Evolutionary conservation across 1,284 basidiomycete species (phyloP).

Genomic region (Phellopilus nigrolimitatus): DNA sequence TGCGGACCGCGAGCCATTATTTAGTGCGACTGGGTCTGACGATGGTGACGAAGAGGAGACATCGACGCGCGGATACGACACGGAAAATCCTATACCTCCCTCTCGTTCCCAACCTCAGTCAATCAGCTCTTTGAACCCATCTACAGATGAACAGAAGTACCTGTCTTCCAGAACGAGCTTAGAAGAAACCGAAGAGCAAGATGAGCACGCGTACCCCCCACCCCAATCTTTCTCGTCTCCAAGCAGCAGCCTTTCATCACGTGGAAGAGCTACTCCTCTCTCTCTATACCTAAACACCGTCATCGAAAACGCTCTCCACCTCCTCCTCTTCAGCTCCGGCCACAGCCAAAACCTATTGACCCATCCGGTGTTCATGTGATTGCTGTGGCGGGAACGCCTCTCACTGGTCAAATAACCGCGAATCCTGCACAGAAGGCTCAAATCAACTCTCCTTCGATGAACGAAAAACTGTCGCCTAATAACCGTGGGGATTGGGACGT

Average conservation of each 20-base stretch:
- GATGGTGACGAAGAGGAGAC: conserved; percentile 42
- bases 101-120: conserved; percentile 32
- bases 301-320: conserved; percentile 25
- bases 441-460: neutral
- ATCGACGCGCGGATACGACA: conserved; percentile 34
- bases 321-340: conserved; percentile 27
- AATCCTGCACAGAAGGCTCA: neutral
- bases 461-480: neutral
- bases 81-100: conserved; percentile 41
- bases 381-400: conserved; percentile 4
- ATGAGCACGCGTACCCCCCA: conserved; percentile 20
- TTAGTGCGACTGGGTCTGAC: conserved; percentile 38
- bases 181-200: conserved; percentile 5
- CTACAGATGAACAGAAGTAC: conserved; percentile 31
- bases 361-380: neutral
- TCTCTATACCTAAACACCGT: conserved; percentile 9
- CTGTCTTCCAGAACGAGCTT: conserved; percentile 17
- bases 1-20: conserved; percentile 53
- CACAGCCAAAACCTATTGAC: conserved; percentile 7
- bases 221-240: conserved; percentile 9
- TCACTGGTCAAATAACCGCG: neutral
- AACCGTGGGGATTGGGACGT: neutral
- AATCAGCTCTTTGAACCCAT: conserved; percentile 19
- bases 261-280: neutral
- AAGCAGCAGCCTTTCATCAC: conserved; percentile 2